A percentile compares a stretch with the other conserved stretches of the same genome.
Conservation (phyloP, 1,284 basidiomycete genomes). For the Ceratobasidium sp. region DNA sequence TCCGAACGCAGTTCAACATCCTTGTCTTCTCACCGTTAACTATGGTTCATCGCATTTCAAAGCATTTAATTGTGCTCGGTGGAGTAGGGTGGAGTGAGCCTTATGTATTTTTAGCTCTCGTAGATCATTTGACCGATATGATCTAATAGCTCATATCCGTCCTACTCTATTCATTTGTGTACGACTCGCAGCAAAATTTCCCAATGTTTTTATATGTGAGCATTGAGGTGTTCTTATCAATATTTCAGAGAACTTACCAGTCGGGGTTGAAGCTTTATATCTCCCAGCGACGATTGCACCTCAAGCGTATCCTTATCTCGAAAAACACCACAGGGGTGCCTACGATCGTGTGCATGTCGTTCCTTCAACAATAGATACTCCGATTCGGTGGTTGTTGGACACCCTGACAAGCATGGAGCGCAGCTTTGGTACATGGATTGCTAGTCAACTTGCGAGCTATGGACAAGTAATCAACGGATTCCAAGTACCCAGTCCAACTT, state of each 20-base stretch:
- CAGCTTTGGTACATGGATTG: slow-evolving; percentile 12
- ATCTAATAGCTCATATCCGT: background rate
- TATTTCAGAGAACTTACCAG: background rate
- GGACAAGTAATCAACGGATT: background rate
- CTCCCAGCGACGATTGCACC: background rate
- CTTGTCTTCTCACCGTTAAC: no score
- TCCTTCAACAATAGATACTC: background rate
- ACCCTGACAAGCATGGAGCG: background rate
- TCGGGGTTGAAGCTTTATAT: background rate
- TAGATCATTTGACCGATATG: no score
- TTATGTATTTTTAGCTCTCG: no score
- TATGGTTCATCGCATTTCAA: background rate
- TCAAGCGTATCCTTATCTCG: background rate
- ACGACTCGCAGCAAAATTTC: slow-evolving; percentile 9
- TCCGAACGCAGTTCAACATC: no score
- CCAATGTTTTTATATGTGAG: slow-evolving; percentile 13
- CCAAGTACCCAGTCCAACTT: slow-evolving; percentile 3
- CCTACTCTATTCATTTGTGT: background rate
- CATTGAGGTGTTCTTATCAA: background rate
- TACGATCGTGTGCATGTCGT: background rate
- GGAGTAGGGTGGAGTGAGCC: background rate
- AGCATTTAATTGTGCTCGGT: background rate
- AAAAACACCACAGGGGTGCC: background rate
- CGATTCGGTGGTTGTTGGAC: background rate
- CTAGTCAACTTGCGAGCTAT: background rate